Percentiles rank a stretch among this genome's conserved stretches.
phyloP scores from a whole-genome alignment of 306 rosid species.

The Gleditsia sinensis region DNA sequence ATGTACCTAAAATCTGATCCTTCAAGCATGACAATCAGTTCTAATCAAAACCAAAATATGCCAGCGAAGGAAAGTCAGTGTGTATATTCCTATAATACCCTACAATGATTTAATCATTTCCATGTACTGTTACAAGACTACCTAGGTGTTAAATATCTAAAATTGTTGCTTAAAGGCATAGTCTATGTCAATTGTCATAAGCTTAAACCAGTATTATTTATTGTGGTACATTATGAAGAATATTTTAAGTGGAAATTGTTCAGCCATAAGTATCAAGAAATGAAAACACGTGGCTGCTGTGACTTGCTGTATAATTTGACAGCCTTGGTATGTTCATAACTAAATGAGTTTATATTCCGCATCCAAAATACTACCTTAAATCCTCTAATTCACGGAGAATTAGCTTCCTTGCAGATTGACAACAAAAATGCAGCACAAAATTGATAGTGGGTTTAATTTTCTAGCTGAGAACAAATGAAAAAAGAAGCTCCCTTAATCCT shows the following conservation, averaged over 20 bases:
- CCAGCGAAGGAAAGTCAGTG: not conserved
- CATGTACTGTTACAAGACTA: conserved; percentile 13
- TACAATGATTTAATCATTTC: conserved; percentile 6
- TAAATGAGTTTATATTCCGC: conserved; percentile 13
- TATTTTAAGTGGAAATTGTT: not conserved
- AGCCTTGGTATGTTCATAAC: not conserved
- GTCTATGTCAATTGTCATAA: not conserved
- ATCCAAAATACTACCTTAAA: conserved; percentile 2
- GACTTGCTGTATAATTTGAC: conserved; percentile 14
- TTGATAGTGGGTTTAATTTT: conserved; percentile 27
- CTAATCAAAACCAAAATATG: not conserved
- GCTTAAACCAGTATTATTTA: not conserved
- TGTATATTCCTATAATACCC: not conserved
- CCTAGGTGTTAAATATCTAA: conserved; percentile 1
- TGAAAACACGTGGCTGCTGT: conserved; percentile 20
- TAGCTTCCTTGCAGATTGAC: not conserved
- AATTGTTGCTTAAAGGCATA: not conserved
- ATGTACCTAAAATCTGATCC: not conserved
- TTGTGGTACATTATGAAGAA: conserved; percentile 1
- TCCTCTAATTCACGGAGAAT: conserved; percentile 24
- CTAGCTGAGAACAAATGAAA: conserved; percentile 11
- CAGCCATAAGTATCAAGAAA: conserved; percentile 15
- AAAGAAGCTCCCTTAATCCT: conserved; percentile 19
- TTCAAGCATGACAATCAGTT: not conserved
- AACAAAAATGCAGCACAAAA: not conserved